Base-by-base conservation (phyloP, 2,329 filamentous ascomycete species). In the Rutstroemia sp. region DNA sequence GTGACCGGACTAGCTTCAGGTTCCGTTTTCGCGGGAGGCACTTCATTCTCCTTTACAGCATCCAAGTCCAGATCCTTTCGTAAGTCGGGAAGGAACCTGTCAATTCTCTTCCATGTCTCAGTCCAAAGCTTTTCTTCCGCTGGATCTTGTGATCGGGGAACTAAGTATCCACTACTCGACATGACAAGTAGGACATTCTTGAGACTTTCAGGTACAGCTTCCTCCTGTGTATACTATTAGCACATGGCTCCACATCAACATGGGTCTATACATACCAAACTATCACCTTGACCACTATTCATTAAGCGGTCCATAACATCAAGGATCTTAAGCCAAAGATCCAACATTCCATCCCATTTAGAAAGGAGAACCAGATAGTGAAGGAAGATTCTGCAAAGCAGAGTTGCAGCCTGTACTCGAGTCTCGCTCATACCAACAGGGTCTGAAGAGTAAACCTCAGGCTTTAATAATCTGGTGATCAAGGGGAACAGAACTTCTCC, bases 161-260 rank as follows among this genome's bases (percentile, higher is more conserved):
- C 84, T 5, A 99, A 80, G 65, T 89, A 92, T 38, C 88, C 92
- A 51, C 87, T 92, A 69, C 86, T 94, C 5, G 88, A 85, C 91
- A 99, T 96, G 66, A 99, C 94, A 9, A 99, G 78, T 23, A 97
- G 76, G 52, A 97, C 91, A 63, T 99, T 99, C 74, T 99, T 99
- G 57, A 99, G 76, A 62, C 90, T 94, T 72, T 99, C 94, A 0
- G 89, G 88, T 2, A 97, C 91, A 12, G 94, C 92, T 75, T 99
- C 94, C 73, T 95, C 91, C 85, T 95, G 64, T 65, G 42, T 19
- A 3, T 8, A 3, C 6, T 34, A 52, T 63, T 54, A 64, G 57
- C 51, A 51, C 46, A 47, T 50, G 23, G 23, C 30, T 34, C 49
- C 38, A 56, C 30, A 42, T 25, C 45, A 50, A 49, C 10, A 39